Conservation (phyloP, 441 rosid genomes). For the Hura crepitans region DNA sequence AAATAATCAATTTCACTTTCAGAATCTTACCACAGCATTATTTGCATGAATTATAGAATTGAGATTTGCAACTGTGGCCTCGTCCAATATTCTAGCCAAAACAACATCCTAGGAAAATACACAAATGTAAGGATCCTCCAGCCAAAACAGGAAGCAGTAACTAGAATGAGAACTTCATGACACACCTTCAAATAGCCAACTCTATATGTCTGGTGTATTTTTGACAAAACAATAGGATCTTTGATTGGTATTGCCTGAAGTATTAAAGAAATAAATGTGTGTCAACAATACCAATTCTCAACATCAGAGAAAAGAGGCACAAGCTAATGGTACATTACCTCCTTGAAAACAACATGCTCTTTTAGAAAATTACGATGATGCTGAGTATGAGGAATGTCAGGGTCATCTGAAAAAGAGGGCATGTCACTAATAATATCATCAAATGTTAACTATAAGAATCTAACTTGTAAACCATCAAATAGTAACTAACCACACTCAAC, state of each 20-base stretch:
- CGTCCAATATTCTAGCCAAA: slow-evolving; percentile 93
- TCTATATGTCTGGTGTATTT: slow-evolving; percentile 97
- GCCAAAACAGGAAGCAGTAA: slow-evolving; percentile 7
- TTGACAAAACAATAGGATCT: slow-evolving; percentile 76
- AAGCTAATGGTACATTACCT: slow-evolving; percentile 48
- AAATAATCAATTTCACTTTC: slow-evolving; percentile 10
- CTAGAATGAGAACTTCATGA: slow-evolving; percentile 18
- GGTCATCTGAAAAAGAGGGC: slow-evolving; percentile 65
- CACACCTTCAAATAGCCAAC: slow-evolving; percentile 92
- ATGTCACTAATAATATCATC: slow-evolving; percentile 13
- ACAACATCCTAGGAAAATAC: slow-evolving; percentile 77
- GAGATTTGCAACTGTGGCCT: slow-evolving; percentile 75
- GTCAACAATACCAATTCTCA: slow-evolving; percentile 13
- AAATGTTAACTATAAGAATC: not conserved
- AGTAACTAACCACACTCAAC: not conserved
- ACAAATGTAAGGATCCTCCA: slow-evolving; percentile 24
- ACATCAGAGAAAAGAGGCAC: not conserved
- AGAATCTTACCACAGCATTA: slow-evolving; percentile 81
- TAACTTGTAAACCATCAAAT: not conserved
- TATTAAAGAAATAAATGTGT: slow-evolving; percentile 17
- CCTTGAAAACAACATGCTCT: slow-evolving; percentile 92
- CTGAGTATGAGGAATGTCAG: slow-evolving; percentile 70
- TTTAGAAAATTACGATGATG: slow-evolving; percentile 82
- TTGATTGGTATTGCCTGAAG: slow-evolving; percentile 87
- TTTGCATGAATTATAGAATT: slow-evolving; percentile 89